Percentiles rank a stretch among this genome's conserved stretches.
These are phyloP conservation scores for Moringa oleifera DNA, from an alignment of 345 rosid genomes.

Conservation along the genomic window DNA sequence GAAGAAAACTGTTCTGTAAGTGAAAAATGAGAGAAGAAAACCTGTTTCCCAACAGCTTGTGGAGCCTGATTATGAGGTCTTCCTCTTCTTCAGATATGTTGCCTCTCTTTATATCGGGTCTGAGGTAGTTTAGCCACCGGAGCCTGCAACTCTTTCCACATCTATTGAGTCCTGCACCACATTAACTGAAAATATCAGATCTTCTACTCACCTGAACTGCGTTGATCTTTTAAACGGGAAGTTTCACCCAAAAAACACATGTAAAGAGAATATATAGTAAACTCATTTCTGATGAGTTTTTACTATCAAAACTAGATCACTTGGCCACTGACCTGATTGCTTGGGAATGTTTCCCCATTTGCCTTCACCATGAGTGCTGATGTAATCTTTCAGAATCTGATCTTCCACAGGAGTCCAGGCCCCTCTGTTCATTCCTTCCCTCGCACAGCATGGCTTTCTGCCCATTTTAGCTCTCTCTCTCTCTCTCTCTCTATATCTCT, in stretches of 20 bases:
- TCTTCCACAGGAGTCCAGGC: constrained; percentile 42
- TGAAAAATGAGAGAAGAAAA: neutral
- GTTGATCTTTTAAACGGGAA: too few relatives aligned
- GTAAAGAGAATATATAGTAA: too few relatives aligned
- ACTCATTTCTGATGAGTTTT: too few relatives aligned
- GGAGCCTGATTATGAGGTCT: constrained; percentile 42
- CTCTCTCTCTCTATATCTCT: neutral
- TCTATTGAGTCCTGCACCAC: constrained; percentile 33
- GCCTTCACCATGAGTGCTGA: constrained; percentile 36
- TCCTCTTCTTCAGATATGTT: constrained; percentile 35
- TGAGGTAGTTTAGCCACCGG: constrained; percentile 36
- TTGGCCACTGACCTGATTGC: constrained; percentile 19
- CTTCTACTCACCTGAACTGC: too few relatives aligned
- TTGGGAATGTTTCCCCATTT: constrained; percentile 37
- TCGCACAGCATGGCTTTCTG: constrained; percentile 29
- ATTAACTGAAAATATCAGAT: too few relatives aligned
- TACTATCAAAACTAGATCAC: too few relatives aligned
- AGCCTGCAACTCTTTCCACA: constrained; percentile 46
- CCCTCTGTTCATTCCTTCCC: constrained; percentile 31
- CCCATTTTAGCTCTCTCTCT: constrained; percentile 18
- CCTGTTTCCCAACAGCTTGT: constrained; percentile 41
- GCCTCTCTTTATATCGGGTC: constrained; percentile 42
- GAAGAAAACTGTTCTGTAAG: neutral
- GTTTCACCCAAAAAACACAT: too few relatives aligned
- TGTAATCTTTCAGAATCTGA: constrained; percentile 27